phyloP scores from a whole-genome alignment of 192 early-diverging fungal genomes.

The Allomyces macrogynus region DNA sequence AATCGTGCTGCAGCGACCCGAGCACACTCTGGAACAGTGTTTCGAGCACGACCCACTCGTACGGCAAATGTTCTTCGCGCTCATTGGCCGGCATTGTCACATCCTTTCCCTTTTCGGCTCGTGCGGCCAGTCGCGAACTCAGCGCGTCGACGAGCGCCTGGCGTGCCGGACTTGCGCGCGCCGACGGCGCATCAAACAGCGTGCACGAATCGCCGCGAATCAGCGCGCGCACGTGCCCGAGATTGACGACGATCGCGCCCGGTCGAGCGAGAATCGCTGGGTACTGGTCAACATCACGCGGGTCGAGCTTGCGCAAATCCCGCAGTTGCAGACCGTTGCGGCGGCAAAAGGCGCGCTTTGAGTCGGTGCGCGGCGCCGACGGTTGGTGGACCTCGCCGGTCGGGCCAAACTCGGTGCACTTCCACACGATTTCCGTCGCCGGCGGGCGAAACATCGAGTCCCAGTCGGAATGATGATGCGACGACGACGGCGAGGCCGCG shows the following conservation, averaged over 20 bases:
- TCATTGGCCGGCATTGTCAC: slow-evolving; percentile 1
- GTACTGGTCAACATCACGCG: slow-evolving; percentile 50
- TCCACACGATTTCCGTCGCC: too few relatives aligned
- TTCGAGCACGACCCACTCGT: not conserved
- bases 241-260: slow-evolving; percentile 61
- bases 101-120: not conserved
- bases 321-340: slow-evolving; percentile 49
- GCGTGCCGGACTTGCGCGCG: not conserved
- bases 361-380: too few relatives aligned
- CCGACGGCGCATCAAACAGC: slow-evolving; percentile 30
- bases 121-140: not conserved
- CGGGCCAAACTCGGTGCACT: too few relatives aligned
- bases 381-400: too few relatives aligned
- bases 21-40: slow-evolving; percentile 25
- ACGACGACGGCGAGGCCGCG: too few relatives aligned
- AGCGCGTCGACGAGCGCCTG: not conserved
- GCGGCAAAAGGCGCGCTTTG: not conserved
- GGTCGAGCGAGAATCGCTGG: slow-evolving; percentile 64
- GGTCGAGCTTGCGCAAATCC: slow-evolving; percentile 67
- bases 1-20: not conserved
- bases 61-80: not conserved
- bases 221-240: slow-evolving; percentile 59
- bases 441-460: too few relatives aligned
- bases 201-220: slow-evolving; percentile 60
- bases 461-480: too few relatives aligned